phyloP scores from a whole-genome alignment of 805 yeast genomes.

The Ogataea ganodermae region DNA sequence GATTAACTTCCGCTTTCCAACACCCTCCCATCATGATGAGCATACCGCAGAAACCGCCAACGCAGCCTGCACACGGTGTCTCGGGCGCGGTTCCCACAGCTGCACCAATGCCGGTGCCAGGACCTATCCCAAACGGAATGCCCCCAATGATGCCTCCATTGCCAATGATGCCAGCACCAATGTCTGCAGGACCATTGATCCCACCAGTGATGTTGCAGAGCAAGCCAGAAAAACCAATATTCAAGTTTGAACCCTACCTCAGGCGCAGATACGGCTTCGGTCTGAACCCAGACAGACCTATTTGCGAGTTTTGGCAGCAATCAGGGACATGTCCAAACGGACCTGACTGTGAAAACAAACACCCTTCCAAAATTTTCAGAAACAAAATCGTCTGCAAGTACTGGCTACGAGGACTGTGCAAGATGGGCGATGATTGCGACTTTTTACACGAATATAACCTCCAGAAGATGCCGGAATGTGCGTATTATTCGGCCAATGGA shows the following conservation, averaged over 20 bases:
- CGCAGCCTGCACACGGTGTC: slow-evolving; percentile 9
- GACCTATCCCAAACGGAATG: background rate
- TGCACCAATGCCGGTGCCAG: background rate
- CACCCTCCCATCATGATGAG: slow-evolving; percentile 14
- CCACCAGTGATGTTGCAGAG: slow-evolving; percentile 8
- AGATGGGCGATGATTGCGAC: slow-evolving; percentile 95
- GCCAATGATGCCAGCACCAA: slow-evolving; percentile 16
- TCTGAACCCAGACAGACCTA: slow-evolving; percentile 85
- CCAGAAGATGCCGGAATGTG: slow-evolving; percentile 95
- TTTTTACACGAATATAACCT: slow-evolving; percentile 92
- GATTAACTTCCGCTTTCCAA: background rate
- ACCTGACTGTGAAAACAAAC: slow-evolving; percentile 82
- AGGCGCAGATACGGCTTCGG: slow-evolving; percentile 80
- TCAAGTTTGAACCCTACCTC: slow-evolving; percentile 80
- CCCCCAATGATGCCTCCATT: slow-evolving; percentile 16
- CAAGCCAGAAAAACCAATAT: slow-evolving; percentile 19
- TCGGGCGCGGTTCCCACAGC: background rate
- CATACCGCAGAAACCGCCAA: slow-evolving; percentile 24
- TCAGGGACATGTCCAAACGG: slow-evolving; percentile 78
- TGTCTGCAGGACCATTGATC: slow-evolving; percentile 12
- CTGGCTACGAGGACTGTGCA: slow-evolving; percentile 96
- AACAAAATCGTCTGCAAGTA: slow-evolving; percentile 94
- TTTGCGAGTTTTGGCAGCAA: slow-evolving; percentile 71
- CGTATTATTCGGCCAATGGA: slow-evolving; percentile 79
- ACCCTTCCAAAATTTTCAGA: slow-evolving; percentile 58